phyloP scores from a whole-genome alignment of 352 stramenopile species.

The Phytophthora cajani region DNA sequence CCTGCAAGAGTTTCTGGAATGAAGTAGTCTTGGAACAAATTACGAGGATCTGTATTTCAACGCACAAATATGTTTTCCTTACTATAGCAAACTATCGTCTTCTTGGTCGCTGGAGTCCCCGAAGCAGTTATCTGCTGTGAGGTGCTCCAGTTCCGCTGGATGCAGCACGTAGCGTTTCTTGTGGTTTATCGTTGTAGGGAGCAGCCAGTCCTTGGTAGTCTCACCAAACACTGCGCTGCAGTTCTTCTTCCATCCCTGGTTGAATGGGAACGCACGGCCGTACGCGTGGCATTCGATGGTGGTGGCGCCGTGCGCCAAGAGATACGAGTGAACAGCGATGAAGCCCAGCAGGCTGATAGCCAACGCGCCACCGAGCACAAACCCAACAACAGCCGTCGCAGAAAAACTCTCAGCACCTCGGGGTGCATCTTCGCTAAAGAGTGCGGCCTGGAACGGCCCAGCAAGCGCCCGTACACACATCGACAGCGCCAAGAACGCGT shows the following conservation, averaged over 20 bases:
- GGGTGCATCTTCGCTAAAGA: constrained; percentile 30
- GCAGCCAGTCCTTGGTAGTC: constrained; percentile 57
- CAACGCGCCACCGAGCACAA: constrained; percentile 75
- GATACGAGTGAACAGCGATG: constrained; percentile 72
- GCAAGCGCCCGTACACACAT: constrained; percentile 71
- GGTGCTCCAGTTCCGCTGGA: constrained; percentile 53
- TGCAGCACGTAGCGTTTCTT: constrained; percentile 42
- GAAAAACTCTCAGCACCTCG: constrained; percentile 38
- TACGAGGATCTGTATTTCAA: constrained; percentile 30
- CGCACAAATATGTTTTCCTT: constrained; percentile 7
- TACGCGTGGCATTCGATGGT: constrained; percentile 87
- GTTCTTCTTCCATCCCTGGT: constrained; percentile 70
- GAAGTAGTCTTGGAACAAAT: constrained; percentile 4
- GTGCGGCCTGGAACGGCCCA: constrained; percentile 48
- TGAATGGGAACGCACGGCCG: constrained; percentile 68
- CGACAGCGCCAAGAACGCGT: constrained; percentile 68
- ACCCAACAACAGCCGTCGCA: constrained; percentile 63
- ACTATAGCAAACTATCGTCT: constrained; percentile 66
- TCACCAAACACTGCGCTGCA: constrained; percentile 61
- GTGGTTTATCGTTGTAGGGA: constrained; percentile 44
- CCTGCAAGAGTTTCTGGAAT: constrained; percentile 3
- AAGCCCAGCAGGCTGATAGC: constrained; percentile 77
- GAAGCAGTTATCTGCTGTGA: constrained; percentile 54
- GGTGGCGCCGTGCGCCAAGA: constrained; percentile 70
- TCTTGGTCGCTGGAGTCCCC: constrained; percentile 55